These are phyloP conservation scores for Cucurbita ficifolia DNA, from an alignment of 306 rosid genomes.

Conservation along the genomic window DNA sequence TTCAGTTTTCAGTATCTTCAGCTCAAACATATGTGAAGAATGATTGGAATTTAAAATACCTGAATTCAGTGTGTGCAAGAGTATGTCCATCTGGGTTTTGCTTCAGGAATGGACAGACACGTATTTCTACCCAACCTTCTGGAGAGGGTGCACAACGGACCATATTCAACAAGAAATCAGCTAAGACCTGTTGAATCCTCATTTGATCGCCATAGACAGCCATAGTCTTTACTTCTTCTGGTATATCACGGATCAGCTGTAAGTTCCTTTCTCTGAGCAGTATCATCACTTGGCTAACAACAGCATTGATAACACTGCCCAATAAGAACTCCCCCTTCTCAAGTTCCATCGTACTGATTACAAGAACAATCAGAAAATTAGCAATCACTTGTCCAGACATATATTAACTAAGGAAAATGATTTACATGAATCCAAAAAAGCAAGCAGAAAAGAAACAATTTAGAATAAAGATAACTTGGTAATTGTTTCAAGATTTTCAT, in stretches of 20 bases:
- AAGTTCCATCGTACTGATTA: constrained; percentile 68
- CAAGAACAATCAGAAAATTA: constrained; percentile 17
- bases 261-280: constrained; percentile 72
- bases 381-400: constrained; percentile 6
- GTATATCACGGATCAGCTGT: constrained; percentile 92
- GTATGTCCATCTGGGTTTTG: constrained; percentile 41
- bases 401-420: not conserved
- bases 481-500: not conserved
- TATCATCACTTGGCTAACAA: constrained; percentile 96
- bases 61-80: constrained; percentile 68
- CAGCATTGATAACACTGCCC: constrained; percentile 85
- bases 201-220: constrained; percentile 88
- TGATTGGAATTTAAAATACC: constrained; percentile 29
- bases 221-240: constrained; percentile 87
- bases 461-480: not conserved
- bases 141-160: constrained; percentile 83
- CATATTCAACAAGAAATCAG: constrained; percentile 84
- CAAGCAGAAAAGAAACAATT: not conserved
- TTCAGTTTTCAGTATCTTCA: not conserved
- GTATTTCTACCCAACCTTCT: constrained; percentile 97
- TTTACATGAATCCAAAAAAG: not conserved
- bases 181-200: constrained; percentile 83
- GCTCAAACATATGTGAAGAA: not conserved
- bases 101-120: constrained; percentile 58
- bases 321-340: constrained; percentile 75